These are phyloP conservation scores for Hydnomerulius pinastri DNA, from an alignment of 768 basidiomycete species.

Conservation along the genomic window DNA sequence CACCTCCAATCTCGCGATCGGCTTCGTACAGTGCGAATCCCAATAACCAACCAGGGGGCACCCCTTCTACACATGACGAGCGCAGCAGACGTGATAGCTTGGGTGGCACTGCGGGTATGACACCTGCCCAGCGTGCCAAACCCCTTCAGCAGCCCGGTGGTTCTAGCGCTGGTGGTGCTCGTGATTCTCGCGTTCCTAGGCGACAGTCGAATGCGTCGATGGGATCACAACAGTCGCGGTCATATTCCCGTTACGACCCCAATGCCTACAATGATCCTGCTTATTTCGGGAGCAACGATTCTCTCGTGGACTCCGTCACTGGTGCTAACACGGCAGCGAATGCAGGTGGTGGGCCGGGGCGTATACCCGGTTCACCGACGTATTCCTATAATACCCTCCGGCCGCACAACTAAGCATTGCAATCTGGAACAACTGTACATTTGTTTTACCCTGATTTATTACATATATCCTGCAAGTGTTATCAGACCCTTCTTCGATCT, in stretches of 20 bases:
- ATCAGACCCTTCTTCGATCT: not conserved
- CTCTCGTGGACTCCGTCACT: constrained; percentile 25
- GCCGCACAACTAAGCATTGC: constrained; percentile 12
- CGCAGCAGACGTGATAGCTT: constrained; percentile 26
- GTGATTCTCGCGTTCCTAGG: constrained; percentile 13
- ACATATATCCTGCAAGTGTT: not conserved
- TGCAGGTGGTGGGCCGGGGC: constrained; percentile 20
- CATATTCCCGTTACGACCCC: constrained; percentile 22
- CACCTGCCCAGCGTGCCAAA: constrained; percentile 14
- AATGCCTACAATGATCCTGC: constrained; percentile 28
- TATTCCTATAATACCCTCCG: constrained; percentile 18
- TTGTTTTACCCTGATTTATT: not conserved
- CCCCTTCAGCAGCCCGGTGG: constrained; percentile 16
- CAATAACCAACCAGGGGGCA: constrained; percentile 4
- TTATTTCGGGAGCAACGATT: constrained; percentile 27
- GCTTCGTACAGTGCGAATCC: constrained; percentile 8
- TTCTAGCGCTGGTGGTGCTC: constrained; percentile 8
- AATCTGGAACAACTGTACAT: no score
- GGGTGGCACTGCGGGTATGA: constrained; percentile 27
- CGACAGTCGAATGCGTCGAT: constrained; percentile 28
- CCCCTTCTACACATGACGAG: constrained; percentile 25
- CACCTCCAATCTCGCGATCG: constrained; percentile 29
- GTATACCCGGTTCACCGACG: constrained; percentile 20
- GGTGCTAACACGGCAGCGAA: constrained; percentile 27
- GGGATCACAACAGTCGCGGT: constrained; percentile 17